Conservation (phyloP, 192 early-diverging fungal genomes). For the Funneliformis geosporum region DNA sequence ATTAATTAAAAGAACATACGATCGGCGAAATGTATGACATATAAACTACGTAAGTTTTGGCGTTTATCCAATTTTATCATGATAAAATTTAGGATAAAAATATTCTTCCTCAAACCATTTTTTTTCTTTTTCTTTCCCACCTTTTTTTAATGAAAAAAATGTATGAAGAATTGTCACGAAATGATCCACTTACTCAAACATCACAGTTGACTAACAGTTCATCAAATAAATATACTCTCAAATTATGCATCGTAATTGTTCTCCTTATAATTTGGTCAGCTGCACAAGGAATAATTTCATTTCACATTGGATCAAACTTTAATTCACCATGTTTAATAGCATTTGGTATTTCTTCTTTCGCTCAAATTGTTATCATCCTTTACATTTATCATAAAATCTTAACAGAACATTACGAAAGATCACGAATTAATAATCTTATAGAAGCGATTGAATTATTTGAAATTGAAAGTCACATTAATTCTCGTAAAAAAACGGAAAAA, state of each 20-base stretch:
- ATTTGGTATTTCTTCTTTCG: background rate
- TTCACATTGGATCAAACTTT: background rate
- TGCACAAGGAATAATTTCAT: background rate
- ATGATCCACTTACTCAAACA: background rate
- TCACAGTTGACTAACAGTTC: background rate
- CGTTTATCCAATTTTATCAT: too few species aligned
- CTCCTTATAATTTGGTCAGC: background rate
- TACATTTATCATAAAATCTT: background rate
- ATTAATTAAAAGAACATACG: too few species aligned
- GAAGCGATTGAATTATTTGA: too few species aligned
- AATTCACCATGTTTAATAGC: background rate
- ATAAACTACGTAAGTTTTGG: too few species aligned
- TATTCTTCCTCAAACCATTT: too few species aligned
- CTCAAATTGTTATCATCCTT: background rate
- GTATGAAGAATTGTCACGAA: background rate
- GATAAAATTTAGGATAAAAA: too few species aligned
- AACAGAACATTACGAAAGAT: background rate
- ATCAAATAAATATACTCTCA: background rate
- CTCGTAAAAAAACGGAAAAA: background rate
- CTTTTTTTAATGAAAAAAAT: background rate
- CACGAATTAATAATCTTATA: background rate
- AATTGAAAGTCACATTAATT: background rate
- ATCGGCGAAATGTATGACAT: too few species aligned
- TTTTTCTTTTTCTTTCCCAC: background rate
- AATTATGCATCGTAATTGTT: background rate